A percentile compares a stretch with the other conserved stretches of the same genome.
These are phyloP conservation scores for Theileria orientalis DNA, from an alignment of 169 alveolate species.

Conservation along the genomic window DNA sequence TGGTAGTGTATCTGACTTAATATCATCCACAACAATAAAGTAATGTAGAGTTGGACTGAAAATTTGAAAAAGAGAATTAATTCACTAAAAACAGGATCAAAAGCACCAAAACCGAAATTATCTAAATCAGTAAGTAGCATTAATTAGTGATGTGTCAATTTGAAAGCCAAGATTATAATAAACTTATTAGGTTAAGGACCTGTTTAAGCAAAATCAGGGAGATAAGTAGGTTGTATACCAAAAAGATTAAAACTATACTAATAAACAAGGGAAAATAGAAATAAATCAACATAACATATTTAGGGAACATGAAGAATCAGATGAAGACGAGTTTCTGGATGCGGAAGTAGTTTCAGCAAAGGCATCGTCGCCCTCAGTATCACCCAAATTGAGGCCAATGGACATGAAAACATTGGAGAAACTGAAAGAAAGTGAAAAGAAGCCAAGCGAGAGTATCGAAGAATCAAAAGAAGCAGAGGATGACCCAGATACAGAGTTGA, in stretches of 20 bases:
- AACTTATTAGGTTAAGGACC: slow-evolving; percentile 9
- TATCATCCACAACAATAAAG: background rate
- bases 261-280: too few species aligned
- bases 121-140: background rate
- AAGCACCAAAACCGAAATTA: background rate
- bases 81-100: slow-evolving; percentile 1
- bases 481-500: slow-evolving; percentile 34
- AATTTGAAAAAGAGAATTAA: slow-evolving; percentile 30
- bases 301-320: slow-evolving; percentile 4
- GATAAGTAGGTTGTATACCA: background rate
- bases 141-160: too few species aligned
- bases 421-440: background rate
- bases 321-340: slow-evolving; percentile 66
- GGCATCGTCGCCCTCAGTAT: background rate
- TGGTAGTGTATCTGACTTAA: background rate
- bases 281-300: too few species aligned
- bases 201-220: background rate
- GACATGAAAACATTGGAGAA: background rate
- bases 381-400: background rate
- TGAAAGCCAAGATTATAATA: too few species aligned
- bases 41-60: slow-evolving; percentile 19
- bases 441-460: background rate
- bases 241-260: background rate
- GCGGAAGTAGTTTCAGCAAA: slow-evolving; percentile 58
- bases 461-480: background rate